Evolutionary conservation across 805 yeast species (phyloP).

Genomic region (Kluyveromyces lactis): DNA sequence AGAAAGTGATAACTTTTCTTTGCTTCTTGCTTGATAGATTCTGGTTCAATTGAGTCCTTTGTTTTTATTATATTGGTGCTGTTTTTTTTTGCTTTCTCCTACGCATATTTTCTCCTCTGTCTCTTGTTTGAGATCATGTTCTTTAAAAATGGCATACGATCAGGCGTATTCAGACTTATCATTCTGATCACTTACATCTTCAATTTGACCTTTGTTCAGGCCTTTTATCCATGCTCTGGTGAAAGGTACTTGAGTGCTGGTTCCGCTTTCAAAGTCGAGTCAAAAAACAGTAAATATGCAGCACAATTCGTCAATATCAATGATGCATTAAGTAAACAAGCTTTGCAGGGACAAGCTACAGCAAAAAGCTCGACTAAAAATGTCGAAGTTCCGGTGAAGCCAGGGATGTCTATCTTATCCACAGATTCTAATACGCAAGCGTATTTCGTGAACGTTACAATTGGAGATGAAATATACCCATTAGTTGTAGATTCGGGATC

Average conservation of each 20-base stretch:
- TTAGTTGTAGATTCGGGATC: constrained; percentile 60
- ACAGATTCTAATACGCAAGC: constrained; percentile 28
- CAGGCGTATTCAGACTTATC: no score
- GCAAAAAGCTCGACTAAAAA: not conserved
- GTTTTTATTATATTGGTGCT: no score
- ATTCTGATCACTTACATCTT: no score
- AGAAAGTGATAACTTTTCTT: no score
- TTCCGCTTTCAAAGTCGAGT: not conserved
- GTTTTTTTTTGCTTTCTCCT: no score
- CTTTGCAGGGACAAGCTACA: not conserved
- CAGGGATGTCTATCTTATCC: constrained; percentile 22
- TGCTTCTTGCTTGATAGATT: no score
- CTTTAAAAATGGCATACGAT: no score
- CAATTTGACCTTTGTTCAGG: not conserved
- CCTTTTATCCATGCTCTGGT: constrained; percentile 1
- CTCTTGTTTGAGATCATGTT: no score
- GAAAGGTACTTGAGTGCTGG: constrained; percentile 1
- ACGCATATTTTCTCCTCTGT: no score
- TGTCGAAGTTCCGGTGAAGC: constrained; percentile 17
- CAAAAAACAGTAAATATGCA: not conserved
- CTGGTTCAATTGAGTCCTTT: no score
- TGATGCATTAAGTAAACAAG: not conserved
- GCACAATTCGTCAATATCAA: not conserved
- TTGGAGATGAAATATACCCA: constrained; percentile 37
- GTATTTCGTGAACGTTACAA: constrained; percentile 33